Percentiles rank a stretch among this genome's conserved stretches.
Evolutionary conservation across 2,329 filamentous ascomycete species (phyloP).

Genomic region (Emericellopsis atlantica): DNA sequence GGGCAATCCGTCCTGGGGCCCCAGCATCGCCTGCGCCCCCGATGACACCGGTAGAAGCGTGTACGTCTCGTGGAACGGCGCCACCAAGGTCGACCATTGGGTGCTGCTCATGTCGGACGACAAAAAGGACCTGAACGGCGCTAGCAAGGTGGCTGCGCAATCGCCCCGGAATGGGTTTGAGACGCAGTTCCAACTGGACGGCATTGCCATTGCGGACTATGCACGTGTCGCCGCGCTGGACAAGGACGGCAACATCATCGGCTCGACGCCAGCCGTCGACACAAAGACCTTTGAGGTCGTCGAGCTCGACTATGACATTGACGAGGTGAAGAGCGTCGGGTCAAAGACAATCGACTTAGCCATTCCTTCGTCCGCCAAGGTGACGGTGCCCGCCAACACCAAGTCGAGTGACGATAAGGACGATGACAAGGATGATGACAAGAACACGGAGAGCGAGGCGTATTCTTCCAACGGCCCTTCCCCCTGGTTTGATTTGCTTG

Average conservation of each 20-base stretch:
- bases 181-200: background rate
- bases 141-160: slow-evolving; percentile 1
- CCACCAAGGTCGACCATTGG: slow-evolving; percentile 14
- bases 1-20: slow-evolving; percentile 13
- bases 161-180: slow-evolving; percentile 2
- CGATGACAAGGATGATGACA: background rate
- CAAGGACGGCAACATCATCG: background rate
- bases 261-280: slow-evolving; percentile 1
- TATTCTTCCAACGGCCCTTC: too few species aligned
- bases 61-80: slow-evolving; percentile 17
- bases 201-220: background rate
- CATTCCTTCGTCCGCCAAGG: background rate
- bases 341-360: background rate
- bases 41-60: slow-evolving; percentile 10
- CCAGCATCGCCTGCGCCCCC: slow-evolving; percentile 10
- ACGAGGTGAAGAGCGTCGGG: background rate
- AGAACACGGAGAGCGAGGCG: background rate
- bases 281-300: background rate
- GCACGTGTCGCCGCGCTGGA: slow-evolving; percentile 1
- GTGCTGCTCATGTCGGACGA: slow-evolving; percentile 6
- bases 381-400: background rate
- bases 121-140: background rate
- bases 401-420: too few species aligned
- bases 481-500: background rate
- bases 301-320: background rate